These are phyloP conservation scores for Dinochytrium kinnereticum DNA, from an alignment of 371 early-diverging fungal genomes.

Conservation along the genomic window DNA sequence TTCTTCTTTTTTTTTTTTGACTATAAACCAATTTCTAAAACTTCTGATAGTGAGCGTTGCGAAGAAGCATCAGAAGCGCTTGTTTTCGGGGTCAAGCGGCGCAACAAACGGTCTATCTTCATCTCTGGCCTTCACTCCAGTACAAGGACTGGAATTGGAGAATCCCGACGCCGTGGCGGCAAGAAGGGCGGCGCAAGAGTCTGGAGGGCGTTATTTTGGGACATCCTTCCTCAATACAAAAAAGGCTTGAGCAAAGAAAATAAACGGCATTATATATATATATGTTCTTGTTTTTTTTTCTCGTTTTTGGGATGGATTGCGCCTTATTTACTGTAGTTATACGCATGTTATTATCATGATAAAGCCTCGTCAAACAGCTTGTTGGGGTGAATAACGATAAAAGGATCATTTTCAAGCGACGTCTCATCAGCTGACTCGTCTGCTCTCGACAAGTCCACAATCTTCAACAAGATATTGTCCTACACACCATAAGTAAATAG, in stretches of 20 bases:
- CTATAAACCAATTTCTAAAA: background rate
- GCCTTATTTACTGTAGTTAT: too few species aligned
- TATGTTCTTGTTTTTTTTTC: too few species aligned
- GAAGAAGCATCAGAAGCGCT: conserved; percentile 51
- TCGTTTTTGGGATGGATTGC: too few species aligned
- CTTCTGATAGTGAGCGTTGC: conserved; percentile 62
- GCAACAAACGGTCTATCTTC: conserved; percentile 82
- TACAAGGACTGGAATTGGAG: conserved; percentile 92
- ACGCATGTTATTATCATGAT: background rate
- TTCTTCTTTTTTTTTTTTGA: background rate
- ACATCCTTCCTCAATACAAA: conserved; percentile 16
- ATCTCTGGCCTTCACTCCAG: conserved; percentile 93
- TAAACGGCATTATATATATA: background rate
- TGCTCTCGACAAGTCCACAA: conserved; percentile 30
- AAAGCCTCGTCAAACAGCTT: conserved; percentile 25
- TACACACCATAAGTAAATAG: conserved; percentile 2
- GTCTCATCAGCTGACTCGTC: conserved; percentile 7
- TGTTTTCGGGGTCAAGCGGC: conserved; percentile 27
- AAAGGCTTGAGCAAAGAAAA: background rate
- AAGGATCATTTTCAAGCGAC: conserved; percentile 34
- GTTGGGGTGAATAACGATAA: conserved; percentile 51
- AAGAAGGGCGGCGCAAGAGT: conserved; percentile 63
- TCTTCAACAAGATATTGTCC: conserved; percentile 33
- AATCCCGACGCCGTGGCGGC: conserved; percentile 79
- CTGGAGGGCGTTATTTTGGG: conserved; percentile 76